Evolutionary conservation across 1,284 basidiomycete species (phyloP).

Genomic region (Ceratobasidium sp.): DNA sequence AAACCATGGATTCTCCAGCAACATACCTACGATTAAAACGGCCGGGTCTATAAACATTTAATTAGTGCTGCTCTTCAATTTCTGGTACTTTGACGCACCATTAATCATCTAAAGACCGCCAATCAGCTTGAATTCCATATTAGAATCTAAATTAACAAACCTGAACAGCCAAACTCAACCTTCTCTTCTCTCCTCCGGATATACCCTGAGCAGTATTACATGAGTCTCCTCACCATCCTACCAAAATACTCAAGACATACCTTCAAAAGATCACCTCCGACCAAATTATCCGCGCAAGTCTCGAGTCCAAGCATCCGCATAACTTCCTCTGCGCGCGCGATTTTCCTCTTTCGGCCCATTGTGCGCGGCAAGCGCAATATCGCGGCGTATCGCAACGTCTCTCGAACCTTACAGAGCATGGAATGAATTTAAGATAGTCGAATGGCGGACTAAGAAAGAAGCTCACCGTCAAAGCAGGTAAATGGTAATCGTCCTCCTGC

Average conservation of each 20-base stretch:
- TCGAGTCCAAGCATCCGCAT: constrained; percentile 61
- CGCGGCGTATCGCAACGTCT: constrained; percentile 62
- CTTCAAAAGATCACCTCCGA: constrained; percentile 62
- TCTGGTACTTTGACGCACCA: constrained; percentile 12
- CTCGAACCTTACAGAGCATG: constrained; percentile 51
- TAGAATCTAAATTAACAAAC: constrained; percentile 49
- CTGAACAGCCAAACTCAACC: constrained; percentile 63
- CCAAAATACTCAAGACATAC: constrained; percentile 37
- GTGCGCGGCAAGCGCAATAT: constrained; percentile 58
- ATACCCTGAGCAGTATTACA: constrained; percentile 61
- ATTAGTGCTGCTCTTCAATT: not conserved
- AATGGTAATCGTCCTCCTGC: constrained; percentile 63
- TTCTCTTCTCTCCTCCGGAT: constrained; percentile 64
- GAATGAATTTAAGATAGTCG: not conserved
- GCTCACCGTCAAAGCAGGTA: constrained; percentile 59
- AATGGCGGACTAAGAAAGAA: constrained; percentile 47
- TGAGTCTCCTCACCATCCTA: not conserved
- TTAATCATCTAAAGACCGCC: constrained; percentile 42
- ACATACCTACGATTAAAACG: constrained; percentile 59
- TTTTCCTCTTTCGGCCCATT: constrained; percentile 57
- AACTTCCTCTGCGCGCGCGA: constrained; percentile 61
- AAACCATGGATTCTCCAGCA: not conserved
- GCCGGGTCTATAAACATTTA: constrained; percentile 53
- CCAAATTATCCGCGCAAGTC: constrained; percentile 63
- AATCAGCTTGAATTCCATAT: constrained; percentile 52